phyloP scores from a whole-genome alignment of 2,329 filamentous ascomycete species.

The Ophiostoma australiae region DNA sequence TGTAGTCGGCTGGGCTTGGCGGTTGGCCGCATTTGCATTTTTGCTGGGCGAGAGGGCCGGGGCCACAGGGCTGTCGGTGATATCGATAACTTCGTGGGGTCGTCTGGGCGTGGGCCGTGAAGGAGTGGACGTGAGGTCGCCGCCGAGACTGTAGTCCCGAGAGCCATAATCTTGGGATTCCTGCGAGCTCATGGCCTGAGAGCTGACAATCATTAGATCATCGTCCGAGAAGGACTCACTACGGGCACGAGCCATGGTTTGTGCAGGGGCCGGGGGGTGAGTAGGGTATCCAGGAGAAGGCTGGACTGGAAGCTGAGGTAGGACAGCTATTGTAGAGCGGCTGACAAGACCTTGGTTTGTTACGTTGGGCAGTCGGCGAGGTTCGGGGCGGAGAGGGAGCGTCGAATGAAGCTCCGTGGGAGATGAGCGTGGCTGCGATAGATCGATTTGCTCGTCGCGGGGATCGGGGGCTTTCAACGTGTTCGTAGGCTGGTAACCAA shows the following conservation, averaged over 20 bases:
- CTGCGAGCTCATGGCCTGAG: conserved; percentile 33
- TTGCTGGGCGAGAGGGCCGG: conserved; percentile 18
- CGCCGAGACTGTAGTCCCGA: conserved; percentile 13
- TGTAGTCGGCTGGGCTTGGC: conserved; percentile 24
- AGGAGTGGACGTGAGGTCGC: conserved; percentile 29
- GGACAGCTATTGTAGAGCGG: conserved; percentile 29
- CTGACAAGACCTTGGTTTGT: conserved; percentile 14
- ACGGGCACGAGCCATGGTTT: conserved; percentile 28
- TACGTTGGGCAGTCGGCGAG: neutral
- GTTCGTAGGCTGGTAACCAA: neutral
- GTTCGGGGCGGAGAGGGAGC: neutral
- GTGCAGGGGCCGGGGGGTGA: conserved; percentile 2
- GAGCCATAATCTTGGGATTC: conserved; percentile 19
- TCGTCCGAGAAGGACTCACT: conserved; percentile 37
- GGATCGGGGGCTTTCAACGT: neutral
- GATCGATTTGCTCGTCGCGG: neutral
- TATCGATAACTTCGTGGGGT: conserved; percentile 33
- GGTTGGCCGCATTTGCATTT: neutral
- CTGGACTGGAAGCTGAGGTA: conserved; percentile 15
- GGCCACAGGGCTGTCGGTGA: conserved; percentile 32
- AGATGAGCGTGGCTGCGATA: neutral
- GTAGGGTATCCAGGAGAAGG: neutral
- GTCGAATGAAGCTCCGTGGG: neutral
- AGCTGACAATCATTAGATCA: conserved; percentile 36
- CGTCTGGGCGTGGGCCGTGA: conserved; percentile 37